Conservation (phyloP, 1,284 basidiomycete genomes). For the Phenoliferia sp. region DNA sequence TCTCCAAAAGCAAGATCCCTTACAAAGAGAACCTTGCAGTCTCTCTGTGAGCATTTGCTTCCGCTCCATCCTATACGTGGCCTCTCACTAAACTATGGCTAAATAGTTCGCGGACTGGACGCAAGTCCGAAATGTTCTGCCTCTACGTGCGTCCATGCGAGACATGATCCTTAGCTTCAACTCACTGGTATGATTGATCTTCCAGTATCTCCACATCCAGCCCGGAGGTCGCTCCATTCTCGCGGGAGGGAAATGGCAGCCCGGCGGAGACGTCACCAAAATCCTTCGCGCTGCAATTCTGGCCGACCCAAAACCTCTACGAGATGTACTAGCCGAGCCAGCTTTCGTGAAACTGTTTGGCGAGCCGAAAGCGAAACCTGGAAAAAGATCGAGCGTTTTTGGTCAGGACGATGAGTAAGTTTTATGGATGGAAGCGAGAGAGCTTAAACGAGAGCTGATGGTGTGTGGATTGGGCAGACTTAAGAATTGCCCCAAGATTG, state of each 20-base stretch:
- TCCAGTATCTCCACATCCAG: neutral
- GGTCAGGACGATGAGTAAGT: conserved; percentile 33
- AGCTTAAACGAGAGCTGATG: neutral
- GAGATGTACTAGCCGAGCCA: conserved; percentile 33
- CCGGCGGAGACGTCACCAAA: conserved; percentile 36
- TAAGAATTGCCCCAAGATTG: conserved; percentile 38
- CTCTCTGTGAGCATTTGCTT: conserved; percentile 22
- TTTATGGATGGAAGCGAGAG: too few relatives aligned
- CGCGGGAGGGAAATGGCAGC: conserved; percentile 41
- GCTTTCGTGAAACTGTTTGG: conserved; percentile 40
- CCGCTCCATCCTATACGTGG: too few relatives aligned
- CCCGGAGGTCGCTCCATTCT: conserved; percentile 35
- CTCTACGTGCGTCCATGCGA: neutral
- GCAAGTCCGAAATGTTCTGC: neutral
- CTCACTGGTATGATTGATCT: too few relatives aligned
- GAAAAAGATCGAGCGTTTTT: conserved; percentile 32
- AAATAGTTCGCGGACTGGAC: neutral
- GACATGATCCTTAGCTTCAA: neutral
- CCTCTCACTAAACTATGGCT: neutral
- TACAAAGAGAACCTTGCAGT: conserved; percentile 33
- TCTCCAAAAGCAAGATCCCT: conserved; percentile 30
- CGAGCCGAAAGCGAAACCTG: conserved; percentile 19
- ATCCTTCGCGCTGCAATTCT: conserved; percentile 38
- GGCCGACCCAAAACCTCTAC: conserved; percentile 33
- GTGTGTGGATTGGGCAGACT: conserved; percentile 22